A percentile compares a stretch with the other conserved stretches of the same genome.
Evolutionary conservation across 352 stramenopile genomes (phyloP).

Genomic region (Phytophthora macrochlamydospora): DNA sequence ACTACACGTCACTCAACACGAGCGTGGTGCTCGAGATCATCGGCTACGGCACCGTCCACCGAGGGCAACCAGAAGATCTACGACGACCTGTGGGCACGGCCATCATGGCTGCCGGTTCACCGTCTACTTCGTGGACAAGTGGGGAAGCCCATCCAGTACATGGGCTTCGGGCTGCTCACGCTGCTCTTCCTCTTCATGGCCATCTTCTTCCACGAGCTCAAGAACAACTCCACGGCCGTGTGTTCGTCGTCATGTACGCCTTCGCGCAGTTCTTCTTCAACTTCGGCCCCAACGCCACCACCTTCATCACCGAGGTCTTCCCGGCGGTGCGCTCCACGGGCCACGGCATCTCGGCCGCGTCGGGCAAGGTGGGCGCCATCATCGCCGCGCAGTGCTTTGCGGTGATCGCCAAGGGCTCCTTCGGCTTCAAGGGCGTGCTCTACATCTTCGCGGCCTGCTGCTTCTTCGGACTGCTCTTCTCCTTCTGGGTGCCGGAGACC

Average conservation of each 20-base stretch:
- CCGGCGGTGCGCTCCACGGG: slow-evolving; percentile 79
- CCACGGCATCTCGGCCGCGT: slow-evolving; percentile 81
- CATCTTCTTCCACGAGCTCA: slow-evolving; percentile 52
- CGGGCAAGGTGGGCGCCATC: slow-evolving; percentile 77
- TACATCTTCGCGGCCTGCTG: slow-evolving; percentile 56
- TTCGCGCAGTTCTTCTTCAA: slow-evolving; percentile 71
- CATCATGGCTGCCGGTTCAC: slow-evolving; percentile 72
- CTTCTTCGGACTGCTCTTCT: slow-evolving; percentile 52
- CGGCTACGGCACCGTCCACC: slow-evolving; percentile 38
- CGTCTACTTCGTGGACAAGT: slow-evolving; percentile 57
- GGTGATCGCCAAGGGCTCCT: slow-evolving; percentile 43
- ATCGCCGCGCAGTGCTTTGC: slow-evolving; percentile 53
- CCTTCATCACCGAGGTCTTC: slow-evolving; percentile 89
- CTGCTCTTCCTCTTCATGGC: slow-evolving; percentile 56
- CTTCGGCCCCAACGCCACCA: slow-evolving; percentile 80
- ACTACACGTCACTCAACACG: slow-evolving; percentile 64
- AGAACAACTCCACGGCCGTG: slow-evolving; percentile 33
- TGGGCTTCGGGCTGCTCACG: slow-evolving; percentile 51
- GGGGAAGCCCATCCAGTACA: slow-evolving; percentile 71
- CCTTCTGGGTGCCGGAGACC: slow-evolving; percentile 59
- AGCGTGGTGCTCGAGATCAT: slow-evolving; percentile 50
- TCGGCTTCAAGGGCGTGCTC: slow-evolving; percentile 52
- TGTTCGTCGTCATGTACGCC: slow-evolving; percentile 58
- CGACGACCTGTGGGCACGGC: slow-evolving; percentile 44
- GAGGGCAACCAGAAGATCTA: slow-evolving; percentile 56